phyloP scores from a whole-genome alignment of 1,284 basidiomycete species.

The Coniferiporia sulphurascens region DNA sequence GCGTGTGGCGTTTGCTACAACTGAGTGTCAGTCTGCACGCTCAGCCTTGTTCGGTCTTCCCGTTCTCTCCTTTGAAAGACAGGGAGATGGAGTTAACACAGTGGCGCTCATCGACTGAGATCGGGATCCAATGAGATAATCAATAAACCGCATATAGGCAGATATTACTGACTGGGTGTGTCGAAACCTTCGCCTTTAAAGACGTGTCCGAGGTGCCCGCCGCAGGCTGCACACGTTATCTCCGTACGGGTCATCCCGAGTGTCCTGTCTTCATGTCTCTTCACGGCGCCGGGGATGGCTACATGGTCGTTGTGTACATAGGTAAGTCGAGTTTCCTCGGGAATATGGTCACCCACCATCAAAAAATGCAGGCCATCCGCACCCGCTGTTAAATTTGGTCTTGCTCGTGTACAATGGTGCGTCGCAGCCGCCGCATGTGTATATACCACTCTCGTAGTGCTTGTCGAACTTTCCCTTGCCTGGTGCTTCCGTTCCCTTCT shows the following conservation, averaged over 20 bases:
- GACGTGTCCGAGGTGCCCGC: constrained; percentile 90
- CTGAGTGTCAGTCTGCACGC: not conserved
- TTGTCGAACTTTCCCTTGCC: constrained; percentile 80
- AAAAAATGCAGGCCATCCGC: constrained; percentile 97
- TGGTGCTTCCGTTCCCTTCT: constrained; percentile 83
- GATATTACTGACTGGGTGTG: constrained; percentile 54
- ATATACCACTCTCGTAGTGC: constrained; percentile 61
- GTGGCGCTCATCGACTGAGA: constrained; percentile 74
- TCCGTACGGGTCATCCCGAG: constrained; percentile 62
- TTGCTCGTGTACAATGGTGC: constrained; percentile 79
- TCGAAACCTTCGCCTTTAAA: constrained; percentile 85
- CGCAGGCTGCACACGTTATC: constrained; percentile 81
- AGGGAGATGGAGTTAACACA: constrained; percentile 90
- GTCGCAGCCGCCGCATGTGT: constrained; percentile 66
- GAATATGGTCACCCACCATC: constrained; percentile 53
- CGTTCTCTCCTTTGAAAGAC: constrained; percentile 61
- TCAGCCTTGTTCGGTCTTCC: constrained; percentile 20
- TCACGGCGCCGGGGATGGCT: constrained; percentile 91
- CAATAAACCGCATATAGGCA: constrained; percentile 23
- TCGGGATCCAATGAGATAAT: constrained; percentile 22
- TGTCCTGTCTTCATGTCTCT: constrained; percentile 56
- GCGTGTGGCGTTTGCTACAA: not conserved
- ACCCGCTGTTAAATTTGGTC: constrained; percentile 91
- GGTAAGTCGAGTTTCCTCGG: not conserved
- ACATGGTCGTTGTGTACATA: not conserved